phyloP scores from a whole-genome alignment of 1,284 basidiomycete species.

The Moesziomyces antarcticus region DNA sequence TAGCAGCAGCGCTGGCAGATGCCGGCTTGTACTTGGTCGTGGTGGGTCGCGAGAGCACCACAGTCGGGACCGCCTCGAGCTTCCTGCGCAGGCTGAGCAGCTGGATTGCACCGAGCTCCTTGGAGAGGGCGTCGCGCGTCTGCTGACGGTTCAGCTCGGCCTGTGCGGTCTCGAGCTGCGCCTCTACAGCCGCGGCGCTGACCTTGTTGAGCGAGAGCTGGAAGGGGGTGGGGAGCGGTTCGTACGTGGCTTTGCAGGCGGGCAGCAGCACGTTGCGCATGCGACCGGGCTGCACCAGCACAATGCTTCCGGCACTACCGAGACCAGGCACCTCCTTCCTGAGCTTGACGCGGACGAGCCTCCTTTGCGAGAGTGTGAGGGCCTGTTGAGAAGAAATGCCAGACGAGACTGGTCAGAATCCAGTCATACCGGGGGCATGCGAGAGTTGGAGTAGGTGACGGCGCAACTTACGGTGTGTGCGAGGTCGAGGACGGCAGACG shows the following conservation, averaged over 20 bases:
- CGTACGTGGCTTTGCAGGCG: slow-evolving; percentile 27
- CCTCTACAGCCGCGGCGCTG: slow-evolving; percentile 22
- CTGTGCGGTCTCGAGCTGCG: slow-evolving; percentile 26
- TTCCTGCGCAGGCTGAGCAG: slow-evolving; percentile 40
- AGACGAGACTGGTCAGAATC: background rate
- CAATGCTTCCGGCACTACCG: slow-evolving; percentile 26
- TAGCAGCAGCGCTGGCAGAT: background rate
- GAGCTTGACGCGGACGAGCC: slow-evolving; percentile 49
- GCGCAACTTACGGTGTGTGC: slow-evolving; percentile 36
- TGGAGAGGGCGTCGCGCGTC: slow-evolving; percentile 28
- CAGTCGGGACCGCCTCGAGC: slow-evolving; percentile 26
- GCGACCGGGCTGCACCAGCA: slow-evolving; percentile 44
- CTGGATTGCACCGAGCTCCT: slow-evolving; percentile 39
- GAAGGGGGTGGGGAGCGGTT: slow-evolving; percentile 37
- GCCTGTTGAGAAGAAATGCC: slow-evolving; percentile 15
- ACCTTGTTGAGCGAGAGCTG: slow-evolving; percentile 16
- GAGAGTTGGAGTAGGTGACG: background rate
- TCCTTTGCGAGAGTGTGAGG: slow-evolving; percentile 41
- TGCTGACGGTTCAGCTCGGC: slow-evolving; percentile 14
- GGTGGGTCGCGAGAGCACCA: slow-evolving; percentile 32
- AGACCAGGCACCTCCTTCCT: slow-evolving; percentile 20
- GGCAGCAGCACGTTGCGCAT: slow-evolving; percentile 50
- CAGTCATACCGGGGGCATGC: background rate
- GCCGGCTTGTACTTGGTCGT: slow-evolving; percentile 23
- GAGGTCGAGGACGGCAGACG: slow-evolving; percentile 26